phyloP scores from a whole-genome alignment of 2,329 filamentous ascomycete species.

The Alternaria triticimaculans region DNA sequence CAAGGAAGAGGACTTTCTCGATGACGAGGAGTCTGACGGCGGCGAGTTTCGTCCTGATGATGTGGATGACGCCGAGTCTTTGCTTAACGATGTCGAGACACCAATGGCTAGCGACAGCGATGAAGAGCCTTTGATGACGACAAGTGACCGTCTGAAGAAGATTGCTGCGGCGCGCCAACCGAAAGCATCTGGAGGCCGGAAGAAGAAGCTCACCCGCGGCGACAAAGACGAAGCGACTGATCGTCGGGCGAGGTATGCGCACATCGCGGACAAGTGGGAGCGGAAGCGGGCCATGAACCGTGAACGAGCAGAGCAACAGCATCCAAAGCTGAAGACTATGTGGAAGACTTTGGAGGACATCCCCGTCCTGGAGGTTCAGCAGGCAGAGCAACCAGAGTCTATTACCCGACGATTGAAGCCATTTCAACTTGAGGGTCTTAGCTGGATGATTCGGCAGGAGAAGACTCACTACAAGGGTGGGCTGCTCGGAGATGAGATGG shows the following conservation, averaged over 20 bases:
- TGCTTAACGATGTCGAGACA: slow-evolving; percentile 24
- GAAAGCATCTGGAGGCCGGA: slow-evolving; percentile 21
- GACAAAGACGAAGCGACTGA: slow-evolving; percentile 28
- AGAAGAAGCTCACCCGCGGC: slow-evolving; percentile 35
- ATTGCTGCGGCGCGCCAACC: slow-evolving; percentile 8
- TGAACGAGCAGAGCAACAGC: slow-evolving; percentile 72
- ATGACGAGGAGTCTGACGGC: slow-evolving; percentile 32
- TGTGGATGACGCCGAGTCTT: slow-evolving; percentile 30
- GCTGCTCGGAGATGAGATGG: slow-evolving; percentile 96
- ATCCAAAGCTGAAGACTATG: slow-evolving; percentile 83
- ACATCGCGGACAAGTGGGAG: slow-evolving; percentile 51
- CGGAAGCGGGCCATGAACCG: slow-evolving; percentile 62
- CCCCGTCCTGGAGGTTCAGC: slow-evolving; percentile 68
- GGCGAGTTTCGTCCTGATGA: slow-evolving; percentile 40
- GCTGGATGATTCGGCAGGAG: slow-evolving; percentile 95
- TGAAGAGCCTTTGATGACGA: slow-evolving; percentile 33
- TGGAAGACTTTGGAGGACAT: slow-evolving; percentile 77
- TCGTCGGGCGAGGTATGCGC: slow-evolving; percentile 36
- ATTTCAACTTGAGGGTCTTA: slow-evolving; percentile 91
- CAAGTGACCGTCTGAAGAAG: slow-evolving; percentile 26
- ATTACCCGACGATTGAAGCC: slow-evolving; percentile 88
- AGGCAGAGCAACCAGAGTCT: slow-evolving; percentile 72
- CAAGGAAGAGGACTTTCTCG: slow-evolving; percentile 23
- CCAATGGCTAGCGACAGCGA: slow-evolving; percentile 34
- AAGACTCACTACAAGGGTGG: slow-evolving; percentile 84